Evolutionary conservation across 192 early-diverging fungal genomes (phyloP), one percentile per base, ranked within the genome.

Genomic region (Coemansia sp.): DNA sequence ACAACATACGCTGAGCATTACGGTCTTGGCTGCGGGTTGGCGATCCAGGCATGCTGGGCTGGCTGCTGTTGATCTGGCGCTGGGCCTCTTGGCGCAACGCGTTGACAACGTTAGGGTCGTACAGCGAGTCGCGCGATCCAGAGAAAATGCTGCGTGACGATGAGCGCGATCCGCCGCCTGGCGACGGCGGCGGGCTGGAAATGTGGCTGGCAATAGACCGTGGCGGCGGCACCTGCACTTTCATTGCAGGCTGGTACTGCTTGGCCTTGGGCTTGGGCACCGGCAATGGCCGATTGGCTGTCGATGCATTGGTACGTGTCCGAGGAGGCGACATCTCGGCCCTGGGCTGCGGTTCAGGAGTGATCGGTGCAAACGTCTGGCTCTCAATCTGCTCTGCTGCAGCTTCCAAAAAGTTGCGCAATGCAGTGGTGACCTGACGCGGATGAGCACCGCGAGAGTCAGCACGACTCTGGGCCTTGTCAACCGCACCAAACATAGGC

Each of bases 361-460:
- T 57, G 22, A 64, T 57, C 0, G 67, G 77, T 3, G 66, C 45
- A 37, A 75, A 53, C 37, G 77, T 65, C 58, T 65, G 62, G 56
- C 59, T 75, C 53, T 82, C 80, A 25, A 82, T 74, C 75, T 82
- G 80, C 68, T 77, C 75, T 5, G 80, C 80, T 0, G 80, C 80
- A 0, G 74, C 80, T 11, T 82, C 80, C 26, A 82, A 62, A 55
- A 82, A 82, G 64, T 71, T 73, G 53, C 80, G 74, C 68, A 82
- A 31, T 1, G 80, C 80, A 16, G 73, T 69, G 31, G 73, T 75
- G 48, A 81, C 69, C 1, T 64, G 47, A 8, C 66, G 72, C 21
- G 78, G 73, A 19, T 37, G 43, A n/a, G 57, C 48, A 35, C 7
- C 62, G 3, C 25, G 41, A 26, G 35, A 37, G 49, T 23, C 41